Evolutionary conservation across 352 stramenopile species (phyloP).

Genomic region (Phytophthora pistaciae): DNA sequence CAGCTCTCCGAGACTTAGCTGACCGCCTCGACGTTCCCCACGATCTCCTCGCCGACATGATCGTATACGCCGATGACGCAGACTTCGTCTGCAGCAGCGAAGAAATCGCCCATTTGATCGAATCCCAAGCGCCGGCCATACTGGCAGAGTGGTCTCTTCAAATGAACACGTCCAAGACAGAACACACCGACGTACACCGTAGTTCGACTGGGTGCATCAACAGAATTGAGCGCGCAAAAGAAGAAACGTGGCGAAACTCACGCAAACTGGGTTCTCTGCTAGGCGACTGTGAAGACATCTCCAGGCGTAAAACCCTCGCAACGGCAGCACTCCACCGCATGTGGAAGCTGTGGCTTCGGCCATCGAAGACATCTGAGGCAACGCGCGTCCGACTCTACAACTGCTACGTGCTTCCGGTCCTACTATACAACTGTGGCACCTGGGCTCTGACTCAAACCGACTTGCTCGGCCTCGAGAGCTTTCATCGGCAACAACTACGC

Average conservation of each 20-base stretch:
- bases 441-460: constrained; percentile 6
- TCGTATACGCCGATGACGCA: constrained; percentile 13
- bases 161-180: constrained; percentile 22
- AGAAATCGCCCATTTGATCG: constrained; percentile 2
- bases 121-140: constrained; percentile 1
- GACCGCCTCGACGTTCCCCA: constrained; percentile 6
- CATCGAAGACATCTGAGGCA: constrained; percentile 2
- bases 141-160: constrained; percentile 8
- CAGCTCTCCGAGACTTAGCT: constrained; percentile 11
- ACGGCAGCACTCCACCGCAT: constrained; percentile 15
- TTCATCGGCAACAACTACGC: constrained; percentile 17
- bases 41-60: constrained; percentile 14
- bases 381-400: constrained; percentile 22
- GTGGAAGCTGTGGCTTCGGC: constrained; percentile 25
- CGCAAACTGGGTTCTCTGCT: constrained; percentile 17
- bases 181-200: constrained; percentile 1
- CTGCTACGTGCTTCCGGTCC: constrained; percentile 13
- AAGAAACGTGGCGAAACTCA: constrained; percentile 13
- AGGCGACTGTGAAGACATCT: constrained; percentile 14
- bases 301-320: constrained; percentile 17
- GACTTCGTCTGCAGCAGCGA: constrained; percentile 3
- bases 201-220: neutral
- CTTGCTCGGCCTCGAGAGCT: neutral
- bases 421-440: constrained; percentile 3
- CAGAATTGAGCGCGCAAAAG: neutral